phyloP scores from a whole-genome alignment of 805 yeast species.

The Candida ponderosae region DNA sequence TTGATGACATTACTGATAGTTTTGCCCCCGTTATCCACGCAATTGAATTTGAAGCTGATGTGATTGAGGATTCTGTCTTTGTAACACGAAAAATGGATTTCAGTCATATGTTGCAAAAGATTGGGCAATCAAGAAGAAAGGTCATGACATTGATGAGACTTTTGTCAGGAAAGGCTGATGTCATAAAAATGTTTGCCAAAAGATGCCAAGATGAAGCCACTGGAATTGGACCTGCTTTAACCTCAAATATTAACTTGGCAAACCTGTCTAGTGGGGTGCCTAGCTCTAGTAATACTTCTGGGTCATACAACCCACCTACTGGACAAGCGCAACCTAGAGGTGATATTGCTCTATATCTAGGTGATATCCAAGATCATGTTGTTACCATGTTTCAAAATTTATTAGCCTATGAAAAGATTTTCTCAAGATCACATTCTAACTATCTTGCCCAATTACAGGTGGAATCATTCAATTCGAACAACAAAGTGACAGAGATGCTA shows the following conservation, averaged over 20 bases:
- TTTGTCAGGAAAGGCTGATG: conserved; percentile 91
- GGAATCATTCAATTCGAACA: conserved; percentile 80
- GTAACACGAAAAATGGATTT: conserved; percentile 70
- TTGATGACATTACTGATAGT: conserved; percentile 81
- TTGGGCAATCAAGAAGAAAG: conserved; percentile 84
- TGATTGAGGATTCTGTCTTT: conserved; percentile 76
- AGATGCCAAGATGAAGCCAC: conserved; percentile 70
- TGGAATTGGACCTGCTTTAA: conserved; percentile 33
- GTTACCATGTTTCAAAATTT: conserved; percentile 92
- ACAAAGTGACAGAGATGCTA: conserved; percentile 77
- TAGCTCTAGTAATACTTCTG: conserved; percentile 2
- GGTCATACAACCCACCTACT: conserved; percentile 9
- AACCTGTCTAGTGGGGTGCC: conserved; percentile 17
- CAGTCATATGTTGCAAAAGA: conserved; percentile 66
- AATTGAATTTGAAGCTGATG: conserved; percentile 74
- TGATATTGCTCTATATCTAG: conserved; percentile 85
- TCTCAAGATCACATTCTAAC: conserved; percentile 85
- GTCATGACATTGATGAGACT: conserved; percentile 91
- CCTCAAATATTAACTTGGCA: conserved; percentile 31
- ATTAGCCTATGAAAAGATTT: conserved; percentile 85
- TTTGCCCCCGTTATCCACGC: conserved; percentile 76
- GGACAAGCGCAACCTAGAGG: conserved; percentile 61
- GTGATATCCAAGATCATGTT: conserved; percentile 96
- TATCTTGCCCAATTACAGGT: conserved; percentile 92
- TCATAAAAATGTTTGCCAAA: conserved; percentile 91